Conservation (phyloP, 768 basidiomycete species). For the Kwoniella mangroviensis region DNA sequence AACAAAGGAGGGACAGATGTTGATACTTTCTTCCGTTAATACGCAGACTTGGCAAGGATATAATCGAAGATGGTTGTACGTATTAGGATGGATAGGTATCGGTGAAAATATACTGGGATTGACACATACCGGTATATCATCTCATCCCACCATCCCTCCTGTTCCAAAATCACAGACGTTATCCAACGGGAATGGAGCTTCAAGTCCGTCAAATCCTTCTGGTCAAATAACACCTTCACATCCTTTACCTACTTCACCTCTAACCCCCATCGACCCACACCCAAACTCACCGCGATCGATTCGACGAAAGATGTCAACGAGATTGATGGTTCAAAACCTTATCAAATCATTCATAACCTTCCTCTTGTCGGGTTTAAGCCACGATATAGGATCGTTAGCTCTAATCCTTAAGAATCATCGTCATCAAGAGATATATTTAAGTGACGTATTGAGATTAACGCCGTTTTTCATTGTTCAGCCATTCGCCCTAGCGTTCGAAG, state of each 20-base stretch:
- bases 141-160: conserved; percentile 20
- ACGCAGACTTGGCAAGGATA: conserved; percentile 46
- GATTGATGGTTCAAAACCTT: conserved; percentile 31
- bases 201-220: conserved; percentile 1
- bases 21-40: background rate
- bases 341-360: conserved; percentile 48
- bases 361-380: conserved; percentile 33
- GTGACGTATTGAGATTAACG: conserved; percentile 21
- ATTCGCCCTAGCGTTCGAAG: conserved; percentile 39
- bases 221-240: conserved; percentile 35
- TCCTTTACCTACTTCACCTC: conserved; percentile 22
- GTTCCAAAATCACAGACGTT: background rate
- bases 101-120: conserved; percentile 45
- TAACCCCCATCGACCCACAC: background rate
- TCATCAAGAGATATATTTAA: background rate
- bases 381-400: conserved; percentile 33
- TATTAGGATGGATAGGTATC: conserved; percentile 42
- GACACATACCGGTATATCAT: conserved; percentile 33
- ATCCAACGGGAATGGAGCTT: background rate
- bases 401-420: conserved; percentile 1
- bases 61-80: conserved; percentile 36
- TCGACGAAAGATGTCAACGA: conserved; percentile 1
- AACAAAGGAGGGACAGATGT: too few species aligned
- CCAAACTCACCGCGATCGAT: too few species aligned
- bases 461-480: conserved; percentile 48